Conservation (phyloP, 2,329 filamentous ascomycete species). For the Paracoccidioides brasiliensis region DNA sequence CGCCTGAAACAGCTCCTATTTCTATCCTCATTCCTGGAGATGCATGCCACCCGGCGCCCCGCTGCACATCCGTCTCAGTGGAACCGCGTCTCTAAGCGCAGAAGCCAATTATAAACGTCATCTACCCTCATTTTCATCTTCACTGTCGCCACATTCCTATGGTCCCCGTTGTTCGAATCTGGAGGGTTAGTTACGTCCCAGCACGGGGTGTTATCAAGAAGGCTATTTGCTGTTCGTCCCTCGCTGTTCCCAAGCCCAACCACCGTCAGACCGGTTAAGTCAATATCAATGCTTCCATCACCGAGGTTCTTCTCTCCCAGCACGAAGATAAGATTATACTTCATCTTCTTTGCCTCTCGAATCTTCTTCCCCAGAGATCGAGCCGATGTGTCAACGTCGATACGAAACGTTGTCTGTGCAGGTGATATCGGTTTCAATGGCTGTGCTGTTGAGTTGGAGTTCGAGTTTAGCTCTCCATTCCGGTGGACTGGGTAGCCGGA, state of each 20-base stretch:
- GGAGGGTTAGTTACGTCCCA: slow-evolving; percentile 6
- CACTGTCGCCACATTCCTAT: neutral
- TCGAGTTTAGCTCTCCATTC: neutral
- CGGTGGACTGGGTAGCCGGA: slow-evolving; percentile 19
- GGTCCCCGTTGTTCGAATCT: slow-evolving; percentile 4
- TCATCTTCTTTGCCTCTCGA: slow-evolving; percentile 54
- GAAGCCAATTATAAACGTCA: slow-evolving; percentile 25
- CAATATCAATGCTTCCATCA: slow-evolving; percentile 40
- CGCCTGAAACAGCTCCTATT: too few relatives aligned
- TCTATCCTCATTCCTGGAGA: too few relatives aligned
- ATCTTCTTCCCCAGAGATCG: slow-evolving; percentile 56
- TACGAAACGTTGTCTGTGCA: slow-evolving; percentile 47
- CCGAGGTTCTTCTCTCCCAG: slow-evolving; percentile 54
- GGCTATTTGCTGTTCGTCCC: slow-evolving; percentile 12
- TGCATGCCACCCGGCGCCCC: neutral
- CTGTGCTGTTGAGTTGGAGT: slow-evolving; percentile 10
- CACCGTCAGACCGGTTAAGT: slow-evolving; percentile 30
- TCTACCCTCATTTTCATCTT: slow-evolving; percentile 24
- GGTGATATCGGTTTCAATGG: slow-evolving; percentile 32
- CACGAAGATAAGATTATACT: slow-evolving; percentile 61
- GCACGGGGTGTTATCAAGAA: slow-evolving; percentile 15
- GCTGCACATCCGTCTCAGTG: slow-evolving; percentile 12
- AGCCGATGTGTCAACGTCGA: slow-evolving; percentile 56
- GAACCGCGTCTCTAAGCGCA: slow-evolving; percentile 26
- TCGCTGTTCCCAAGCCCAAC: slow-evolving; percentile 22